phyloP scores from a whole-genome alignment of 192 early-diverging fungal genomes.

The Coemansia sp. region DNA sequence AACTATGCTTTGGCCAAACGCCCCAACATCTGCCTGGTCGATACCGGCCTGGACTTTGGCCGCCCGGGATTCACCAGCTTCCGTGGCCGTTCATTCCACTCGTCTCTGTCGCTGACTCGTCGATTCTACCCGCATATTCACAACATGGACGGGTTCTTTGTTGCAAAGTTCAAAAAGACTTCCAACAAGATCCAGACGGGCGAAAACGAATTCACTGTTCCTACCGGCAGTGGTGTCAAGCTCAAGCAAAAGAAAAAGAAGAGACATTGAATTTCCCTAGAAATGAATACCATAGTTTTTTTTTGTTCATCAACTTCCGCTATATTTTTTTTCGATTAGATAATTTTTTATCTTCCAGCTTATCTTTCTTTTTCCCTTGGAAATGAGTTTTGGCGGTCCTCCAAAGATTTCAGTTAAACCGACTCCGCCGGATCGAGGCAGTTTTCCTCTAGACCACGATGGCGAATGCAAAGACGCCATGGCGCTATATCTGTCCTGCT shows the following conservation, averaged over 20 bases:
- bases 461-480: constrained; percentile 82
- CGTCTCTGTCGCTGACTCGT: constrained; percentile 73
- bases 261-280: constrained; percentile 1
- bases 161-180: constrained; percentile 95
- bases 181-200: constrained; percentile 68
- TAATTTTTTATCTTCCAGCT: not conserved
- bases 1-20: constrained; percentile 93
- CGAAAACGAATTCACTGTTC: constrained; percentile 35
- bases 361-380: not conserved
- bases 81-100: constrained; percentile 86
- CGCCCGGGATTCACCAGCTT: constrained; percentile 87
- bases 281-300: constrained; percentile 12
- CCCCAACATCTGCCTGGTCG: constrained; percentile 90
- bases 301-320: not conserved
- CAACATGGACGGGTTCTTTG: constrained; percentile 99
- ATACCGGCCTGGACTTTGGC: constrained; percentile 89
- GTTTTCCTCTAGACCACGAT: constrained; percentile 87
- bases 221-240: constrained; percentile 40
- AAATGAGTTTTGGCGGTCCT: constrained; percentile 75
- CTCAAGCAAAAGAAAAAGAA: constrained; percentile 47
- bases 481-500: constrained; percentile 75
- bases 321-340: not conserved
- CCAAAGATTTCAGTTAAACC: constrained; percentile 63
- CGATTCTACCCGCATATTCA: constrained; percentile 96
- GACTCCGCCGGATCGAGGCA: constrained; percentile 80